Evolutionary conservation across 1,284 basidiomycete genomes (phyloP).

Genomic region (Rhodotorula sp.): DNA sequence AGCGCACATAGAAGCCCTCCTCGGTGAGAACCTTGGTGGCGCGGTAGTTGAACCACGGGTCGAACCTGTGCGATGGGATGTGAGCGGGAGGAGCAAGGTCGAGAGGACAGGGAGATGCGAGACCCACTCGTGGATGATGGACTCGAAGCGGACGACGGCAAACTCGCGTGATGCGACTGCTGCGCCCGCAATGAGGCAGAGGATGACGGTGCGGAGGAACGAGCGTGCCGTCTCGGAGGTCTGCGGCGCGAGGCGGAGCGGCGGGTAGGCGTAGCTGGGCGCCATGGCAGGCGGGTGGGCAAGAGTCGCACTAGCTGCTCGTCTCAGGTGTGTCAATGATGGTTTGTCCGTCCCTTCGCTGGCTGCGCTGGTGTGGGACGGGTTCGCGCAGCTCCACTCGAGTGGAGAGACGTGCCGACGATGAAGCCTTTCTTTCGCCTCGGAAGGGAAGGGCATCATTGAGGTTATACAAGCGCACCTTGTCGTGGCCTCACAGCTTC

Average conservation of each 20-base stretch:
- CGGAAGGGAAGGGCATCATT: too few species aligned
- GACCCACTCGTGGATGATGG: conserved; percentile 89
- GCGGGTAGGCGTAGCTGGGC: conserved; percentile 39
- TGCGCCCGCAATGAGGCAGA: conserved; percentile 84
- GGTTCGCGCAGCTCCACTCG: too few species aligned
- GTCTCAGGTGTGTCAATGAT: too few species aligned
- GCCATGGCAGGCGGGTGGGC: not conserved
- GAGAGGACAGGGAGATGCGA: conserved; percentile 5
- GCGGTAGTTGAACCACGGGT: conserved; percentile 86
- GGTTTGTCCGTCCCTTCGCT: too few species aligned
- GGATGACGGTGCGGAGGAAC: conserved; percentile 79
- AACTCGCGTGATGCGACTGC: conserved; percentile 95
- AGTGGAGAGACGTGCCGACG: too few species aligned
- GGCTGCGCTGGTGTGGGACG: too few species aligned
- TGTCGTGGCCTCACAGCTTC: too few species aligned
- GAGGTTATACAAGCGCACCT: too few species aligned
- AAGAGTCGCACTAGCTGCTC: too few species aligned
- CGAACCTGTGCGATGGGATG: conserved; percentile 49
- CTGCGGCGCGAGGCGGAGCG: conserved; percentile 16
- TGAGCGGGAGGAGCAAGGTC: not conserved
- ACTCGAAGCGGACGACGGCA: conserved; percentile 96
- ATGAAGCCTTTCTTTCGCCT: too few species aligned
- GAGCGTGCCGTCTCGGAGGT: conserved; percentile 64
- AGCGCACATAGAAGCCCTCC: conserved; percentile 88
- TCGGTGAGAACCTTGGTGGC: conserved; percentile 84